Conservation (phyloP, 2,329 filamentous ascomycete species). For the Stenocarpella maydis region DNA sequence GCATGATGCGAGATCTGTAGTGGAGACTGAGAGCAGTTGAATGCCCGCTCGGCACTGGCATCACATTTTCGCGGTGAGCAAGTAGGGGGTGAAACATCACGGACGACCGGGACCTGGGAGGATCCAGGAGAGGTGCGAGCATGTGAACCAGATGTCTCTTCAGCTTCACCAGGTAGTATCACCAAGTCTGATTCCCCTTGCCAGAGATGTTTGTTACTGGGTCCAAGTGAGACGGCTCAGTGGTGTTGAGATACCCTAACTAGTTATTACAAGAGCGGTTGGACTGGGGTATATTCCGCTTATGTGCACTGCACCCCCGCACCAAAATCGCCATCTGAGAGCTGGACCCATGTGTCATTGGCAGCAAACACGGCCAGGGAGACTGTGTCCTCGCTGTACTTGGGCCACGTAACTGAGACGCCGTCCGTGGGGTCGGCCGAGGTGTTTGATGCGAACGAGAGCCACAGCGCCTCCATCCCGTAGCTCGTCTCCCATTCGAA, state of each 20-base stretch:
- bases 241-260: too few species aligned
- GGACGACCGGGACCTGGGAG: too few species aligned
- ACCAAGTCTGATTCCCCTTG: too few species aligned
- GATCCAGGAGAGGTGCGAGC: too few species aligned
- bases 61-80: neutral
- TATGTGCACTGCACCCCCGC: neutral
- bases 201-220: too few species aligned
- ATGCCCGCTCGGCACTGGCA: too few species aligned
- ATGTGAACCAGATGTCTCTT: too few species aligned
- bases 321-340: neutral
- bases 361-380: conserved; percentile 9
- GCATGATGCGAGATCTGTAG: neutral
- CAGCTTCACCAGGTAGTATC: too few species aligned
- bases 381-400: neutral
- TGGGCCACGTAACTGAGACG: neutral
- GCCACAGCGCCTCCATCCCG: conserved; percentile 14
- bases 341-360: conserved; percentile 2
- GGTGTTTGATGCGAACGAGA: conserved; percentile 12
- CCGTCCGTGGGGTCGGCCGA: conserved; percentile 13
- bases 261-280: too few species aligned
- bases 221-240: too few species aligned
- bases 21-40: neutral
- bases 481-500: conserved; percentile 25
- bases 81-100: neutral
- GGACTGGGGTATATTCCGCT: neutral